A percentile compares a stretch with the other conserved stretches of the same genome.
These are phyloP conservation scores for Lasiosphaeria miniovina DNA, from an alignment of 495 filamentous ascomycete genomes.

Conservation along the genomic window DNA sequence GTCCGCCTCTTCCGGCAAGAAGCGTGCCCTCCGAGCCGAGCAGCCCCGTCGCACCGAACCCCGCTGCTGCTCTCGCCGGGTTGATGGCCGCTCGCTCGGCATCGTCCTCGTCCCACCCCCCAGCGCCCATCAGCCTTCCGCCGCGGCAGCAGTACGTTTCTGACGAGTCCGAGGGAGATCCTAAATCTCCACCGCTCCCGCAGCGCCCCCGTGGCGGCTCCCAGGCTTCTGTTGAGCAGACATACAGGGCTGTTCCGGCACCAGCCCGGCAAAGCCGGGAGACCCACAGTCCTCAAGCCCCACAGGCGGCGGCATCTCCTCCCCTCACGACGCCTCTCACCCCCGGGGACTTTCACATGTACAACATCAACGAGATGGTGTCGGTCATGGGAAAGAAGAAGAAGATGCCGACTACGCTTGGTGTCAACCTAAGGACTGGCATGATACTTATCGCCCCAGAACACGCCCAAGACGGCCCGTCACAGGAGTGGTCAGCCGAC, in stretches of 20 bases:
- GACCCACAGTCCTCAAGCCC: slow-evolving; percentile 22
- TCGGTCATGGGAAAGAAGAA: slow-evolving; percentile 92
- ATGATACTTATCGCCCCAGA: slow-evolving; percentile 91
- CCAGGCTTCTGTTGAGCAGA: slow-evolving; percentile 50
- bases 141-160: slow-evolving; percentile 21
- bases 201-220: slow-evolving; percentile 63
- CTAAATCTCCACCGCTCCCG: slow-evolving; percentile 56
- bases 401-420: slow-evolving; percentile 94
- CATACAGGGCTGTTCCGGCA: slow-evolving; percentile 35
- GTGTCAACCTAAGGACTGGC: slow-evolving; percentile 81
- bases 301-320: slow-evolving; percentile 23
- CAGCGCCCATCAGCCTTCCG: slow-evolving; percentile 24
- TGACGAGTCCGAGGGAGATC: slow-evolving; percentile 33
- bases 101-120: slow-evolving; percentile 16
- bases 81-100: slow-evolving; percentile 58
- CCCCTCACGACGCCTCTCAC: slow-evolving; percentile 41
- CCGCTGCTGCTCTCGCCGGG: slow-evolving; percentile 67
- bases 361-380: slow-evolving; percentile 95
- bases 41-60: slow-evolving; percentile 50
- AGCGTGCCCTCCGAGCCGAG: slow-evolving; percentile 29
- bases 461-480: slow-evolving; percentile 68
- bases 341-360: slow-evolving; percentile 82
- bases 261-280: slow-evolving; percentile 20
- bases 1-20: slow-evolving; percentile 36
- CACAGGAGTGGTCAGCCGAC: slow-evolving; percentile 90